These are phyloP conservation scores for Lathyrus aphaca DNA, from an alignment of 306 rosid genomes.

Conservation along the genomic window DNA sequence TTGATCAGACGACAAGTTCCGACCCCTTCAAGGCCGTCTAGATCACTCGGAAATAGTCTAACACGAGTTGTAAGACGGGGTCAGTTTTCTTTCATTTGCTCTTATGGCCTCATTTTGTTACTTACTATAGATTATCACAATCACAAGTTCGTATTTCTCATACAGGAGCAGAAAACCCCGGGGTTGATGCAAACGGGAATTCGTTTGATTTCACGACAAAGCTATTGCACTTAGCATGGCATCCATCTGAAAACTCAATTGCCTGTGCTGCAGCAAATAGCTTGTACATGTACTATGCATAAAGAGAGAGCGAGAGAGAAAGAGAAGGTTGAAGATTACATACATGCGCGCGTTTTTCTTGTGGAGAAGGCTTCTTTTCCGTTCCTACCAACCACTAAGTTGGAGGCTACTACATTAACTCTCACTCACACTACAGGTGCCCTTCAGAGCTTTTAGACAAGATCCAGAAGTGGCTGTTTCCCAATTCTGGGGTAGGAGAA, in stretches of 20 bases:
- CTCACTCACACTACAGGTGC: slow-evolving; percentile 52
- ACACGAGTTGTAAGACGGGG: slow-evolving; percentile 95
- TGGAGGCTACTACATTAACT: slow-evolving; percentile 72
- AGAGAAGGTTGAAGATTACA: slow-evolving; percentile 51
- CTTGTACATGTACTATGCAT: slow-evolving; percentile 99
- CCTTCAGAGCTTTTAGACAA: slow-evolving; percentile 53
- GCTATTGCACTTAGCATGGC: slow-evolving; percentile 99
- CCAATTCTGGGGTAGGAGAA: slow-evolving; percentile 54
- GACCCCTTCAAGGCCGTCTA: slow-evolving; percentile 89
- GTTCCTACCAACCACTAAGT: slow-evolving; percentile 53
- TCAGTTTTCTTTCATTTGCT: slow-evolving; percentile 38
- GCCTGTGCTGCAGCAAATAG: slow-evolving; percentile 99
- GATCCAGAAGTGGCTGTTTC: slow-evolving; percentile 60
- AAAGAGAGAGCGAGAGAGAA: slow-evolving; percentile 39
- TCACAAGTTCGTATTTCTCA: not conserved
- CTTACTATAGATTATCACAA: not conserved
- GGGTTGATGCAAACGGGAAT: slow-evolving; percentile 93
- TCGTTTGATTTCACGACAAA: slow-evolving; percentile 93
- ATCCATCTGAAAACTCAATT: slow-evolving; percentile 86
- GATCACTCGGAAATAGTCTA: slow-evolving; percentile 92
- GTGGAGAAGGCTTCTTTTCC: slow-evolving; percentile 68
- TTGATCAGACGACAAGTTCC: slow-evolving; percentile 83
- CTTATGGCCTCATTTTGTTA: not conserved
- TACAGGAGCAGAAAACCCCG: slow-evolving; percentile 80
- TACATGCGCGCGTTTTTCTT: slow-evolving; percentile 45